Conservation (phyloP, 345 rosid genomes). For the Jatropha curcas region DNA sequence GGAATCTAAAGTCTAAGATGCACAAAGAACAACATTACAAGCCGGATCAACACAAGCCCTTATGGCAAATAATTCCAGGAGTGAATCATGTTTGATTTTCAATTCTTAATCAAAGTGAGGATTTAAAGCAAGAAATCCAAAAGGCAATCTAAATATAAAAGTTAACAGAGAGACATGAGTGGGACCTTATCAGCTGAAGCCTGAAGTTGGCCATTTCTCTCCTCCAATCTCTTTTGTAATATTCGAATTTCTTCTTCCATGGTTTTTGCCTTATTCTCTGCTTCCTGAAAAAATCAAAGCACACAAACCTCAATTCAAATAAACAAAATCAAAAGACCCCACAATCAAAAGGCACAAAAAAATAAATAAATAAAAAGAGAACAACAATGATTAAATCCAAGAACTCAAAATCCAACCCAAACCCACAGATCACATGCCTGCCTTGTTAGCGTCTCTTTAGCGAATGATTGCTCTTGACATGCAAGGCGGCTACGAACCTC, state of each 20-base stretch:
- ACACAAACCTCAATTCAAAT: background rate
- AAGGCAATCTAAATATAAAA: background rate
- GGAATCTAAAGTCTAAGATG: slow-evolving; percentile 19
- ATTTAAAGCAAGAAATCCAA: background rate
- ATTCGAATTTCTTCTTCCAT: slow-evolving; percentile 60
- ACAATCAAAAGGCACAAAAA: slow-evolving; percentile 26
- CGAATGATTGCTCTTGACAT: slow-evolving; percentile 63
- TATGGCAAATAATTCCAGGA: slow-evolving; percentile 10
- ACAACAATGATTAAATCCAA: slow-evolving; percentile 13
- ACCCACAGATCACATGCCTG: slow-evolving; percentile 48
- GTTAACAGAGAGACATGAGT: background rate
- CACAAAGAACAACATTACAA: slow-evolving; percentile 9
- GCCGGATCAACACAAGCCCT: slow-evolving; percentile 11
- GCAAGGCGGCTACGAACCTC: slow-evolving; percentile 73
- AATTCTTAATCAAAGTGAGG: slow-evolving; percentile 14
- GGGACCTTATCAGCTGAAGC: slow-evolving; percentile 78
- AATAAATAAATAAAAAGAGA: too few relatives aligned
- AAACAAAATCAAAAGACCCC: slow-evolving; percentile 27
- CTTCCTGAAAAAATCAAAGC: slow-evolving; percentile 52
- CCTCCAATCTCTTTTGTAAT: slow-evolving; percentile 56
- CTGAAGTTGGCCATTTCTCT: slow-evolving; percentile 58
- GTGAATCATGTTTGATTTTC: slow-evolving; percentile 16
- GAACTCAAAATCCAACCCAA: slow-evolving; percentile 3
- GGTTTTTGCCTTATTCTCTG: slow-evolving; percentile 64
- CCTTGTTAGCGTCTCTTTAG: slow-evolving; percentile 66